phyloP scores from a whole-genome alignment of 768 basidiomycete genomes.

The Mycena leptocephala region DNA sequence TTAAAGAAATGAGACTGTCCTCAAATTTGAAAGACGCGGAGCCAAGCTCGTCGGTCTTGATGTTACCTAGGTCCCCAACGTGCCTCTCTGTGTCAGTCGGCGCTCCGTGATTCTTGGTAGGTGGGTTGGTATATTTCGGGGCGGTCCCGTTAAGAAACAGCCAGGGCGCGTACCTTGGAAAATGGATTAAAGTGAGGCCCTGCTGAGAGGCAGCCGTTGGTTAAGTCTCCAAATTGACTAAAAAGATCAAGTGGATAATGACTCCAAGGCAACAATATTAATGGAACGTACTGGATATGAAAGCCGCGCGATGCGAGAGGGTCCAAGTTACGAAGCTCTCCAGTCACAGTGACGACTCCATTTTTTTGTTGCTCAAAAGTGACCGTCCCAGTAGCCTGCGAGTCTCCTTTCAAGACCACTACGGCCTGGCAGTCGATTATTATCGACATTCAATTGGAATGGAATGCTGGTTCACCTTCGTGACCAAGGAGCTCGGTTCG shows the following conservation, averaged over 20 bases:
- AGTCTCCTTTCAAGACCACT: slow-evolving; percentile 75
- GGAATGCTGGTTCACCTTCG: slow-evolving; percentile 37
- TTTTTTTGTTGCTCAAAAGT: slow-evolving; percentile 72
- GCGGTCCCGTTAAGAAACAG: too few species aligned
- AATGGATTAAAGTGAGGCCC: slow-evolving; percentile 87
- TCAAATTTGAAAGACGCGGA: slow-evolving; percentile 71
- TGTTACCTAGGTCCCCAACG: slow-evolving; percentile 86
- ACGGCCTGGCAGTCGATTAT: slow-evolving; percentile 37
- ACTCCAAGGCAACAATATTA: neutral
- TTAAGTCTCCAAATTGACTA: slow-evolving; percentile 73
- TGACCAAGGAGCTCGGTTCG: too few species aligned
- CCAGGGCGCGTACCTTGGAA: too few species aligned
- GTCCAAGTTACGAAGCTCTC: slow-evolving; percentile 74
- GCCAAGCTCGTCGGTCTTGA: slow-evolving; percentile 73
- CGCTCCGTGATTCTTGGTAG: slow-evolving; percentile 76
- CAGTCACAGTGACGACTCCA: slow-evolving; percentile 74
- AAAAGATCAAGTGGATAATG: neutral
- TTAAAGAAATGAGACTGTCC: slow-evolving; percentile 76
- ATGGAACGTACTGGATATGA: slow-evolving; percentile 78
- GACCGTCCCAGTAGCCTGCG: slow-evolving; percentile 75
- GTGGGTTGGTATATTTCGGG: too few species aligned
- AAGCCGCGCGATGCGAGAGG: slow-evolving; percentile 77
- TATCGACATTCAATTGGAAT: slow-evolving; percentile 35
- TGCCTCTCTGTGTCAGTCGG: slow-evolving; percentile 67
- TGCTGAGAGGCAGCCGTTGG: slow-evolving; percentile 76